These are phyloP conservation scores for Torulaspora franciscae DNA, from an alignment of 805 yeast species.

Conservation along the genomic window DNA sequence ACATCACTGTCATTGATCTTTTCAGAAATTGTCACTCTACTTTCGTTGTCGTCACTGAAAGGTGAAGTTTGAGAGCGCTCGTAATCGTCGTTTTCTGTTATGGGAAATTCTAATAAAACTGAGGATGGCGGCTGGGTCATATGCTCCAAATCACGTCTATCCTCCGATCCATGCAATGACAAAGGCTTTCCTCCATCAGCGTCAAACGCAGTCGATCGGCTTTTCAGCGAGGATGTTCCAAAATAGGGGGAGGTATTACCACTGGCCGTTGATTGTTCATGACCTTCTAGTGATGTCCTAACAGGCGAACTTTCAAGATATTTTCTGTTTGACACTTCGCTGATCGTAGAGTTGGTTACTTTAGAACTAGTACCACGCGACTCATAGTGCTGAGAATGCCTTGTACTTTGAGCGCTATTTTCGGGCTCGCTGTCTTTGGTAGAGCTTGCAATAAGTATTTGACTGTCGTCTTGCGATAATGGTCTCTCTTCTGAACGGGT, in stretches of 20 bases:
- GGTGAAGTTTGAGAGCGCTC: background rate
- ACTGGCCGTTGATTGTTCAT: background rate
- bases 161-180: background rate
- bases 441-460: background rate
- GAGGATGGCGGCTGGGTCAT: slow-evolving; percentile 1
- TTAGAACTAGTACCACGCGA: background rate
- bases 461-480: background rate
- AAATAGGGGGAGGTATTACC: slow-evolving; percentile 16
- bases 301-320: slow-evolving; percentile 21
- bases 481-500: background rate
- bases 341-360: background rate
- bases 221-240: slow-evolving; percentile 9
- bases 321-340: background rate
- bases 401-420: background rate
- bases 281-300: background rate
- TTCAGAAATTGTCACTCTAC: slow-evolving; percentile 17
- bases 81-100: background rate
- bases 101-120: background rate
- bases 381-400: background rate
- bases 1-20: slow-evolving; percentile 23
- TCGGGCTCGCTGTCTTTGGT: background rate
- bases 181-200: background rate
- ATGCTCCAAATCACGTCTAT: background rate
- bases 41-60: background rate
- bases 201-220: slow-evolving; percentile 5